These are phyloP conservation scores for Daldinia concentrica DNA, from an alignment of 495 filamentous ascomycete species.

Conservation along the genomic window DNA sequence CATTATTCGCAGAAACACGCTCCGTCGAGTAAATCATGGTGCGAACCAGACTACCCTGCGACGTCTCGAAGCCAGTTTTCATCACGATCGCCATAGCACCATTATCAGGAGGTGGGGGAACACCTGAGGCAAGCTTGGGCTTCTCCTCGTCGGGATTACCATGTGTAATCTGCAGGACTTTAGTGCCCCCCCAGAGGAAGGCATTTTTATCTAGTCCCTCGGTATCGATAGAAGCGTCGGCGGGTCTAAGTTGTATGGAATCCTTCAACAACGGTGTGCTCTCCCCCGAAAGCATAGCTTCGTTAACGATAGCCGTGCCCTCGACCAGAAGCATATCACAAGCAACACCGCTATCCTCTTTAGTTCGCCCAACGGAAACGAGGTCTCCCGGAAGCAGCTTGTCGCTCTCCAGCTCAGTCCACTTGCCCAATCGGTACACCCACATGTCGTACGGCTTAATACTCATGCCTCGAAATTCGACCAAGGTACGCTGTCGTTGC, in stretches of 20 bases:
- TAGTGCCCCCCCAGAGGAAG: conserved; percentile 95
- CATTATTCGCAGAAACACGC: conserved; percentile 96
- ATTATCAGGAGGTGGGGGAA: conserved; percentile 81
- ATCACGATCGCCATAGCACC: conserved; percentile 93
- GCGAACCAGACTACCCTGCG: conserved; percentile 94
- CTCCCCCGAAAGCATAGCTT: conserved; percentile 98
- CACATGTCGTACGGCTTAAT: conserved; percentile 97
- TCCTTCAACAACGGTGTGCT: conserved; percentile 97
- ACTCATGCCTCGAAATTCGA: conserved; percentile 98
- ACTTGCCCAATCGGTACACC: conserved; percentile 85
- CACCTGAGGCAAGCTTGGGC: conserved; percentile 73
- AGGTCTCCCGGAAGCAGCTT: conserved; percentile 96
- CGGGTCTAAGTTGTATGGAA: conserved; percentile 89
- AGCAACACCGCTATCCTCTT: conserved; percentile 95
- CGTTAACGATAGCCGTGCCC: conserved; percentile 96
- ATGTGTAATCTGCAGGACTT: conserved; percentile 95
- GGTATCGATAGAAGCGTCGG: conserved; percentile 82
- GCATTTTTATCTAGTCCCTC: conserved; percentile 96
- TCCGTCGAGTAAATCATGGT: conserved; percentile 99
- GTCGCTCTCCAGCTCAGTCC: conserved; percentile 90
- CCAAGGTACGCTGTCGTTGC: conserved; percentile 97
- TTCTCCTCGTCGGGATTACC: conserved; percentile 75
- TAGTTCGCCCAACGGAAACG: conserved; percentile 91
- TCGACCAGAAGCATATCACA: conserved; percentile 97
- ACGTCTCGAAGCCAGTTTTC: conserved; percentile 98